phyloP scores from a whole-genome alignment of 306 rosid species.

The Comarum palustre region DNA sequence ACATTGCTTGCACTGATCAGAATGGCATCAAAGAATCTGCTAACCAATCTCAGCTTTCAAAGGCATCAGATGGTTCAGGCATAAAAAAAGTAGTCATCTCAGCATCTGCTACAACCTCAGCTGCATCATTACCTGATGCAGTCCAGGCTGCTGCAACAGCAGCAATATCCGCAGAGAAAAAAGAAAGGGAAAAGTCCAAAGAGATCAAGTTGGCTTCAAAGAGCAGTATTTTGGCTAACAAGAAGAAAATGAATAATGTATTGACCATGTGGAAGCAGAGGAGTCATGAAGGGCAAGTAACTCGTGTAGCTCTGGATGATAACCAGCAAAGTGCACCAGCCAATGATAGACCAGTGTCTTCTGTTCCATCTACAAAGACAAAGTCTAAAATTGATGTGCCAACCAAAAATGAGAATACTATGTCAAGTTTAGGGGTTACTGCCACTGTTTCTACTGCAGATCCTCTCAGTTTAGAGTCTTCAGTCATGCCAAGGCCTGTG shows the following conservation, averaged over 20 bases:
- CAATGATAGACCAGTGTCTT: slow-evolving; percentile 56
- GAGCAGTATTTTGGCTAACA: slow-evolving; percentile 89
- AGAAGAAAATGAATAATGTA: slow-evolving; percentile 94
- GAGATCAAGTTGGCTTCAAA: slow-evolving; percentile 94
- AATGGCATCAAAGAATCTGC: slow-evolving; percentile 53
- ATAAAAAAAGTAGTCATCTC: slow-evolving; percentile 76
- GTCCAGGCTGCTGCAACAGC: slow-evolving; percentile 93
- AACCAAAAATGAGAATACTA: slow-evolving; percentile 45
- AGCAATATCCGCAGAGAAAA: slow-evolving; percentile 94
- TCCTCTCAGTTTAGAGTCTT: slow-evolving; percentile 47
- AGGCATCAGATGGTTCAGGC: slow-evolving; percentile 57
- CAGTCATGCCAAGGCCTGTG: slow-evolving; percentile 66
- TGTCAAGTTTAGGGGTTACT: slow-evolving; percentile 38
- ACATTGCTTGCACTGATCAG: slow-evolving; percentile 81
- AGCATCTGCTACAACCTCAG: slow-evolving; percentile 85
- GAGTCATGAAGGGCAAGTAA: slow-evolving; percentile 88
- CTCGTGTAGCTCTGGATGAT: slow-evolving; percentile 82
- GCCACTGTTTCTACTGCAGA: slow-evolving; percentile 38
- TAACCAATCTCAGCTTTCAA: slow-evolving; percentile 55
- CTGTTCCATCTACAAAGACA: slow-evolving; percentile 56
- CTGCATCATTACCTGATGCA: slow-evolving; percentile 84
- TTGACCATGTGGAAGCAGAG: slow-evolving; percentile 96
- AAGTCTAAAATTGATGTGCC: slow-evolving; percentile 51
- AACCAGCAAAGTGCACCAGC: slow-evolving; percentile 48
- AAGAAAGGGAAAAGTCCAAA: slow-evolving; percentile 78